These are phyloP conservation scores for Aspergillus sp. DNA, from an alignment of 2,329 filamentous ascomycete species.

Conservation along the genomic window DNA sequence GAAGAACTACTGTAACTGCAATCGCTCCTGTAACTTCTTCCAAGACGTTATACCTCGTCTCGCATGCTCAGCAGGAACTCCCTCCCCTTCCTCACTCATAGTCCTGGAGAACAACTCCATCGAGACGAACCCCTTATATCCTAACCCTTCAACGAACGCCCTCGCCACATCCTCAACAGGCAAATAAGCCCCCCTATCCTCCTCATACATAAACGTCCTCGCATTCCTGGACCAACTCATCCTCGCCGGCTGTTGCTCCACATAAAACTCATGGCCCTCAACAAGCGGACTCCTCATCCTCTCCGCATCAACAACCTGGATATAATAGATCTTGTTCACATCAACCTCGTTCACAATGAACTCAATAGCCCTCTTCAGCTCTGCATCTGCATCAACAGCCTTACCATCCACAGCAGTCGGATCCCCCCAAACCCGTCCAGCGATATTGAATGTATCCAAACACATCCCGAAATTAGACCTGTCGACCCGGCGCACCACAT, in stretches of 20 bases:
- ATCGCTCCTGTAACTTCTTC: too few relatives aligned
- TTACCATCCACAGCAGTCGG: slow-evolving; percentile 56
- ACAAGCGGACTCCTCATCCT: slow-evolving; percentile 58
- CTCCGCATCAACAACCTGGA: slow-evolving; percentile 76
- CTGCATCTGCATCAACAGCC: slow-evolving; percentile 55
- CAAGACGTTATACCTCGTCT: too few relatives aligned
- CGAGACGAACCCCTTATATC: too few relatives aligned
- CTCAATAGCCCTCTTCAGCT: slow-evolving; percentile 54
- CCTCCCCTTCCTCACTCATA: too few relatives aligned
- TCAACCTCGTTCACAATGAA: slow-evolving; percentile 50
- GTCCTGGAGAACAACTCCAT: too few relatives aligned
- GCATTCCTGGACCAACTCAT: slow-evolving; percentile 83
- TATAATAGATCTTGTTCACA: slow-evolving; percentile 67
- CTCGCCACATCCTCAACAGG: slow-evolving; percentile 46
- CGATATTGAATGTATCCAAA: slow-evolving; percentile 77
- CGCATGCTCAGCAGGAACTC: too few relatives aligned
- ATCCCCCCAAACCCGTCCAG: slow-evolving; percentile 69
- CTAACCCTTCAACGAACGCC: too few relatives aligned
- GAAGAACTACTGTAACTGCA: too few relatives aligned
- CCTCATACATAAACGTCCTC: slow-evolving; percentile 65
- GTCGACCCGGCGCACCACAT: slow-evolving; percentile 64
- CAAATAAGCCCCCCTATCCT: slow-evolving; percentile 64
- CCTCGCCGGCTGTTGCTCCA: slow-evolving; percentile 56
- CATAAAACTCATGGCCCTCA: slow-evolving; percentile 59
- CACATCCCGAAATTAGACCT: slow-evolving; percentile 73